phyloP scores from a whole-genome alignment of 805 yeast species.

The Clavispora vitiphila region DNA sequence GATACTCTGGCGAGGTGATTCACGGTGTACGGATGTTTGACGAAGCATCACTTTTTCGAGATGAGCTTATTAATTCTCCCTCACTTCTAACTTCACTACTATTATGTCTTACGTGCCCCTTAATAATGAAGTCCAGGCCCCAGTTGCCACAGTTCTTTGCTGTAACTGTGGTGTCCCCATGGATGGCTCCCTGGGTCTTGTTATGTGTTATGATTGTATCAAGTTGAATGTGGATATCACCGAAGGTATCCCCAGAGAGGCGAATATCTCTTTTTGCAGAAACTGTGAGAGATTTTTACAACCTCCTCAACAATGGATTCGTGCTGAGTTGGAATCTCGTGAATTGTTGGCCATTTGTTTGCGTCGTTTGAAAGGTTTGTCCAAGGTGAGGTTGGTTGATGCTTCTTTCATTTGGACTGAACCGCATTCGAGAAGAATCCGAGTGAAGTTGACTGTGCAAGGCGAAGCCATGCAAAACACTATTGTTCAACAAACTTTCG shows the following conservation, averaged over 20 bases:
- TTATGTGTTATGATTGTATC: slow-evolving; percentile 97
- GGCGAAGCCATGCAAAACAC: slow-evolving; percentile 94
- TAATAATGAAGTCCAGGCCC: slow-evolving; percentile 10
- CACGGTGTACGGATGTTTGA: slow-evolving; percentile 1
- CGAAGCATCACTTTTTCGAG: slow-evolving; percentile 2
- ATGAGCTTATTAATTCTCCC: slow-evolving; percentile 5
- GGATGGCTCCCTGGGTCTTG: slow-evolving; percentile 90
- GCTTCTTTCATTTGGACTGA: slow-evolving; percentile 98
- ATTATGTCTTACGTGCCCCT: slow-evolving; percentile 17
- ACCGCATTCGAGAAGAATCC: slow-evolving; percentile 94
- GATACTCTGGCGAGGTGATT: background rate
- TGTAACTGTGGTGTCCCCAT: slow-evolving; percentile 98
- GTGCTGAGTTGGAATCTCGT: slow-evolving; percentile 86
- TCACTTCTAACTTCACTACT: background rate
- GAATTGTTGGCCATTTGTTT: slow-evolving; percentile 88
- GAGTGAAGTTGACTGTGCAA: slow-evolving; percentile 88
- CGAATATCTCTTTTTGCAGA: slow-evolving; percentile 89
- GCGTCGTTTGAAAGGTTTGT: slow-evolving; percentile 81
- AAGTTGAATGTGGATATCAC: slow-evolving; percentile 91
- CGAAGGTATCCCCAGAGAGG: slow-evolving; percentile 87
- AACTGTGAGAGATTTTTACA: slow-evolving; percentile 94
- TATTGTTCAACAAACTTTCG: slow-evolving; percentile 89
- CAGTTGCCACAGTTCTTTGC: slow-evolving; percentile 84
- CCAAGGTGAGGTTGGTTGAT: slow-evolving; percentile 80
- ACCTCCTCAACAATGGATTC: slow-evolving; percentile 92